Percentiles rank a stretch among this genome's conserved stretches.
phyloP scores from a whole-genome alignment of 345 rosid genomes.

The Populus pruinosa region DNA sequence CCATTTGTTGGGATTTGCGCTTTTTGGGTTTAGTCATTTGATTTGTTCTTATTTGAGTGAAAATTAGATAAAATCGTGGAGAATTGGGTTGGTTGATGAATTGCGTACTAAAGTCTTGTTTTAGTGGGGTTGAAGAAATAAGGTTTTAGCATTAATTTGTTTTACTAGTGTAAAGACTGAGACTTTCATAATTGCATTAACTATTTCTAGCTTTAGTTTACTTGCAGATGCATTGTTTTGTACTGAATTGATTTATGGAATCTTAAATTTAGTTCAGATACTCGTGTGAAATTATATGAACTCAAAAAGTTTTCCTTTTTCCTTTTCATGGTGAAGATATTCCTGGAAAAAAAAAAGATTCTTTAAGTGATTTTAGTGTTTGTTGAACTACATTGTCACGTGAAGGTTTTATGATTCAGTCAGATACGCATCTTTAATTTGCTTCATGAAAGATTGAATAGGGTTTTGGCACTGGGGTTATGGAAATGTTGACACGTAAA shows the following conservation, averaged over 20 bases:
- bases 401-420: background rate
- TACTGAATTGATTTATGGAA: background rate
- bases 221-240: background rate
- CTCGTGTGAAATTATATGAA: background rate
- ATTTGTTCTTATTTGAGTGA: background rate
- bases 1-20: background rate
- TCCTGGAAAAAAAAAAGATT: background rate
- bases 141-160: background rate
- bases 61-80: background rate
- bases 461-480: constrained; percentile 15
- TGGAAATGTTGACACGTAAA: constrained; percentile 48
- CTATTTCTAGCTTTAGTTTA: background rate
- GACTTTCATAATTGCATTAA: background rate
- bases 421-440: constrained; percentile 7
- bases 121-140: background rate
- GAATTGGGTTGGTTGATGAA: background rate
- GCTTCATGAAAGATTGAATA: constrained; percentile 14
- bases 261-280: background rate
- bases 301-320: background rate
- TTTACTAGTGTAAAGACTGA: background rate
- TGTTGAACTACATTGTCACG: background rate
- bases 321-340: background rate
- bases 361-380: background rate
- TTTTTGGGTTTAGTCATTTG: constrained; percentile 1
- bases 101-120: background rate